phyloP scores from a whole-genome alignment of 2,329 filamentous ascomycete species.

The Onygenales sp. region DNA sequence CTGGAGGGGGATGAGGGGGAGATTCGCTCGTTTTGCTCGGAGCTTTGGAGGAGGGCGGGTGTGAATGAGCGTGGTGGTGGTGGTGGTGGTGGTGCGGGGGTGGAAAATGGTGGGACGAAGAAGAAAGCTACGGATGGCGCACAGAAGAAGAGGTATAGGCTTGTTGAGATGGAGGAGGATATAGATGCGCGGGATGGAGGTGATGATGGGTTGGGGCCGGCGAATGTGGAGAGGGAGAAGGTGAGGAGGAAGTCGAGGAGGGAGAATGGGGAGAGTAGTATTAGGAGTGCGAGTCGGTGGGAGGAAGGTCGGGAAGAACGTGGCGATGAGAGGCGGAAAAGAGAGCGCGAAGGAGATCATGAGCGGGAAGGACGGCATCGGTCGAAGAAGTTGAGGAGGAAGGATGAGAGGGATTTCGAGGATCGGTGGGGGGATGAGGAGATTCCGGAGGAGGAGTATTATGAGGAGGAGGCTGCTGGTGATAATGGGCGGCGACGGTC shows the following conservation, averaged over 20 bases:
- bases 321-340: conserved; percentile 22
- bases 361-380: conserved; percentile 32
- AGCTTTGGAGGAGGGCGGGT: conserved; percentile 32
- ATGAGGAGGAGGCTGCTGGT: conserved; percentile 24
- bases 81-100: conserved; percentile 15
- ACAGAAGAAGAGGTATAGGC: conserved; percentile 42
- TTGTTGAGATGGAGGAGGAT: conserved; percentile 45
- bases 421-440: conserved; percentile 79
- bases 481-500: conserved; percentile 3
- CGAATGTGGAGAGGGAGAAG: conserved; percentile 23
- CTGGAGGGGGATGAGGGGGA: conserved; percentile 41
- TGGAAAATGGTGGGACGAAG: conserved; percentile 13
- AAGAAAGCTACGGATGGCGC: conserved; percentile 18
- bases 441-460: conserved; percentile 23
- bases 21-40: conserved; percentile 38
- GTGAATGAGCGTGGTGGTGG: conserved; percentile 13
- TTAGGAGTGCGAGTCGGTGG: conserved; percentile 9
- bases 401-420: conserved; percentile 52
- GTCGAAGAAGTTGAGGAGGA: conserved; percentile 43
- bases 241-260: conserved; percentile 26
- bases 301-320: conserved; percentile 14
- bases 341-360: conserved; percentile 30
- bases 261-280: conserved; percentile 16
- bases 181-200: conserved; percentile 17
- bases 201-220: conserved; percentile 18